phyloP scores from a whole-genome alignment of 345 rosid species.

The Lepidium africanum region DNA sequence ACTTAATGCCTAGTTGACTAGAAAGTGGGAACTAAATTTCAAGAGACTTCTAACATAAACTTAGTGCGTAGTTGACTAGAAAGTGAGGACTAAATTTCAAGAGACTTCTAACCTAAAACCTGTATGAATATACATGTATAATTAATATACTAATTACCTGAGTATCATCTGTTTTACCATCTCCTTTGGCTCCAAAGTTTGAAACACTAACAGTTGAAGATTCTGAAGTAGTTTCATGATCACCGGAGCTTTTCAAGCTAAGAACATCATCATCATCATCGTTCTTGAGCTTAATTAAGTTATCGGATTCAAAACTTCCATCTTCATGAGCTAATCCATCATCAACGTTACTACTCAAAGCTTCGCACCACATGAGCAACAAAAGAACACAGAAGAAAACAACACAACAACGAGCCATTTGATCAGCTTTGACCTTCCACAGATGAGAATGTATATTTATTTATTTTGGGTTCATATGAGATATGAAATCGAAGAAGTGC shows the following conservation, averaged over 20 bases:
- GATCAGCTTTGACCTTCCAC: background rate
- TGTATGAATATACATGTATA: too few species aligned
- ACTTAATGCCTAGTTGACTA: too few species aligned
- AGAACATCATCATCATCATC: constrained; percentile 21
- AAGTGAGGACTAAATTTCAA: too few species aligned
- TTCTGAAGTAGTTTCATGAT: background rate
- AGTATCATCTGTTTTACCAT: constrained; percentile 52
- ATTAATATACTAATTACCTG: constrained; percentile 30
- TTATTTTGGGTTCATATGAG: background rate
- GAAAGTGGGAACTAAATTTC: too few species aligned
- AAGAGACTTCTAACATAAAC: too few species aligned
- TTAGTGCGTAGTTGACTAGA: too few species aligned
- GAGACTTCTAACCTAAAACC: too few species aligned
- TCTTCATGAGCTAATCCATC: constrained; percentile 26
- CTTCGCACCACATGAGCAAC: background rate
- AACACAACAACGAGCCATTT: constrained; percentile 1
- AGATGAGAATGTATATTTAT: background rate
- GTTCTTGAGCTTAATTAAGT: constrained; percentile 22
- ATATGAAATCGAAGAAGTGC: constrained; percentile 2
- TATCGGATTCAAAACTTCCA: constrained; percentile 30
- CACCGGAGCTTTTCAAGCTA: constrained; percentile 7
- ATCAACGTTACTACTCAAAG: constrained; percentile 25
- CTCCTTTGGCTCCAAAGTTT: constrained; percentile 54
- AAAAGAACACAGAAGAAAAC: constrained; percentile 2
- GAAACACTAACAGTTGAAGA: constrained; percentile 35